Evolutionary conservation across 179 eudicot species (phyloP), one percentile per base, ranked within the genome.

Genomic region (Silene vulgaris): DNA sequence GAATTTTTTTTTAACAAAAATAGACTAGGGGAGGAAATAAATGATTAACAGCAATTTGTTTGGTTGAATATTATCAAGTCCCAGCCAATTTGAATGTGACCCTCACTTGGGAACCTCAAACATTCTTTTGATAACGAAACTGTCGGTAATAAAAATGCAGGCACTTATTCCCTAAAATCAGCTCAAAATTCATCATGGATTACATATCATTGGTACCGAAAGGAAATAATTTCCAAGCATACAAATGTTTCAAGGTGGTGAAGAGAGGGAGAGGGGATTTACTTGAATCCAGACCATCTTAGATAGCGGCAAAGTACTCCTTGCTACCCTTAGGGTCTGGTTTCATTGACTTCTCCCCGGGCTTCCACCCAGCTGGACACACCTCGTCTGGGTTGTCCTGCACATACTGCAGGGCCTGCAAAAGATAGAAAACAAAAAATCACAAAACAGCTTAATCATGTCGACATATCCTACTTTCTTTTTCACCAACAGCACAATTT

Each of bases 321-420:
- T 95, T 92, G 90, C 97, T 92, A 61, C 81, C 86, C 89, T 95
- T 92, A 63, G 99, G 96, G 78, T 95, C 99, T 6, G 99, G 97
- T 81, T 95, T 92, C 99, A 95, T 92, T 11, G 97, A 88, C 86
- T 90, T 92, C 83, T 95, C 99, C 75, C 99, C 99, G 5, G 99
- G 99, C 87, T 94, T 94, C 98, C 98, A 94, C 64, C 97, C 98
- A 73, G 98, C 98, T 17, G 98, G 98, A 83, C 98, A 94, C 66
- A 94, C 97, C 74, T 94, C 97, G 75, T 94, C 98, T 1, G 98
- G 97, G 84, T 94, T 90, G 79, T 94, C 96, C 76, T 94, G 97
- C 80, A 94, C 98, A 28, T 80, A 94, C 69, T 94, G 96, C 89
- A 92, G 81, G 30, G 98, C 98, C 98, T 94, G 87, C 84, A 83